phyloP scores from a whole-genome alignment of 2,329 filamentous ascomycete genomes.

The Exophiala xenobiotica region DNA sequence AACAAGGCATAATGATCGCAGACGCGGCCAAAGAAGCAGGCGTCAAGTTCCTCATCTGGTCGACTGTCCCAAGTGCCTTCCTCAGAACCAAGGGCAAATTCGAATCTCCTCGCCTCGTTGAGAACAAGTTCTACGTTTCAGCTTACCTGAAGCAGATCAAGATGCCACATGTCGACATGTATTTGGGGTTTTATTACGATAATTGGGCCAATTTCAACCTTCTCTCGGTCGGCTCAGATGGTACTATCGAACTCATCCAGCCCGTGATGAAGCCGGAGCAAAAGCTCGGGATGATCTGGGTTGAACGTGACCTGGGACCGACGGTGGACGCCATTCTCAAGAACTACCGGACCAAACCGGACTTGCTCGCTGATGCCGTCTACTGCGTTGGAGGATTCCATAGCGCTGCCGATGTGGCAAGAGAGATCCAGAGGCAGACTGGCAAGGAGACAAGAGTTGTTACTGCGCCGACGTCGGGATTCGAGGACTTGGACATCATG shows the following conservation, averaged over 20 bases:
- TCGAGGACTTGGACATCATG: not conserved
- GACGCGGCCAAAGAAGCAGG: constrained; percentile 1
- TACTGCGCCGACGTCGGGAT: not conserved
- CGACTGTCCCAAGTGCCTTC: not conserved
- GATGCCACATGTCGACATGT: not conserved
- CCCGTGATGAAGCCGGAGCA: not conserved
- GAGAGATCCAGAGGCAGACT: not conserved
- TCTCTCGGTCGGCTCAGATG: not conserved
- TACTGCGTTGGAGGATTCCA: not conserved
- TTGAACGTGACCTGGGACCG: not conserved
- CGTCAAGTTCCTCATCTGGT: not conserved
- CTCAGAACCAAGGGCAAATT: not conserved
- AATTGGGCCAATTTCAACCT: not conserved
- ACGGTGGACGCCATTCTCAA: not conserved
- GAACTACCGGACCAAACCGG: not conserved
- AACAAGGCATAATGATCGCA: not conserved
- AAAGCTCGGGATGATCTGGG: not conserved
- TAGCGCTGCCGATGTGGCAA: not conserved
- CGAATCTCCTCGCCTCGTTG: not conserved
- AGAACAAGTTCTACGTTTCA: constrained; percentile 2
- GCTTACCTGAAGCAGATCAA: not conserved
- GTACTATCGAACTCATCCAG: not conserved
- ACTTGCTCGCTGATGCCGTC: not conserved
- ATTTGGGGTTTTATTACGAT: not conserved
- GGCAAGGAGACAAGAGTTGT: not conserved